phyloP scores from a whole-genome alignment of 2,329 filamentous ascomycete species.

The Fusarium avenaceum region DNA sequence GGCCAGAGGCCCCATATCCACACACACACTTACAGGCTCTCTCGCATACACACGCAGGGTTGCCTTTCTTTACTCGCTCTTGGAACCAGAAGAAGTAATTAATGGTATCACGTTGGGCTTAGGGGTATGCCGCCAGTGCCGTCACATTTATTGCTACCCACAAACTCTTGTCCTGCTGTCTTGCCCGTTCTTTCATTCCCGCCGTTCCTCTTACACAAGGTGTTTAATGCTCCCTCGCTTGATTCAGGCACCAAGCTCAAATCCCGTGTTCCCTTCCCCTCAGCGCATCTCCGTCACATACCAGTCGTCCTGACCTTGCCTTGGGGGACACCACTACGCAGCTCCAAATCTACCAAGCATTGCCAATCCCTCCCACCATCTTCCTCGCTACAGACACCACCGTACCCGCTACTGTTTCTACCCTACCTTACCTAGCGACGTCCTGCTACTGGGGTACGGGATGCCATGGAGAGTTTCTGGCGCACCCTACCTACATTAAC shows the following conservation, averaged over 20 bases:
- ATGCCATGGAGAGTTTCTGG: slow-evolving; percentile 23
- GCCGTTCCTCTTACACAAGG: slow-evolving; percentile 30
- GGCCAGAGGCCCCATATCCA: too few species aligned
- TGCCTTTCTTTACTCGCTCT: slow-evolving; percentile 9
- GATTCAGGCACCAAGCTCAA: slow-evolving; percentile 39
- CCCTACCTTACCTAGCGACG: slow-evolving; percentile 33
- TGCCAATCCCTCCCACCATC: slow-evolving; percentile 33
- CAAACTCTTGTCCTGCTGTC: slow-evolving; percentile 9
- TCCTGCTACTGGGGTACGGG: slow-evolving; percentile 16
- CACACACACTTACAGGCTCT: slow-evolving; percentile 22
- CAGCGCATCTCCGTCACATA: slow-evolving; percentile 38
- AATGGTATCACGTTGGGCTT: slow-evolving; percentile 13
- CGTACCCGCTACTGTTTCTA: slow-evolving; percentile 39
- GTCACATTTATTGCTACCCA: slow-evolving; percentile 25
- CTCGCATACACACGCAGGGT: slow-evolving; percentile 16
- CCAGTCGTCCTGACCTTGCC: slow-evolving; percentile 30
- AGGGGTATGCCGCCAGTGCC: slow-evolving; percentile 29
- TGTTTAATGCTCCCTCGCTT: slow-evolving; percentile 37
- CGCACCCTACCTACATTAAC: slow-evolving; percentile 48
- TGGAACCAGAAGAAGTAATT: slow-evolving; percentile 20
- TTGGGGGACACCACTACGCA: slow-evolving; percentile 30
- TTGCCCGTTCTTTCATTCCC: slow-evolving; percentile 20
- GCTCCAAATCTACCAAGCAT: slow-evolving; percentile 33
- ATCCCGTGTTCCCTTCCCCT: slow-evolving; percentile 29
- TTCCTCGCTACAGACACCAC: slow-evolving; percentile 36